A percentile compares a stretch with the other conserved stretches of the same genome.
phyloP scores from a whole-genome alignment of 164 flowering plant genomes.

The Sextonia rubra region DNA sequence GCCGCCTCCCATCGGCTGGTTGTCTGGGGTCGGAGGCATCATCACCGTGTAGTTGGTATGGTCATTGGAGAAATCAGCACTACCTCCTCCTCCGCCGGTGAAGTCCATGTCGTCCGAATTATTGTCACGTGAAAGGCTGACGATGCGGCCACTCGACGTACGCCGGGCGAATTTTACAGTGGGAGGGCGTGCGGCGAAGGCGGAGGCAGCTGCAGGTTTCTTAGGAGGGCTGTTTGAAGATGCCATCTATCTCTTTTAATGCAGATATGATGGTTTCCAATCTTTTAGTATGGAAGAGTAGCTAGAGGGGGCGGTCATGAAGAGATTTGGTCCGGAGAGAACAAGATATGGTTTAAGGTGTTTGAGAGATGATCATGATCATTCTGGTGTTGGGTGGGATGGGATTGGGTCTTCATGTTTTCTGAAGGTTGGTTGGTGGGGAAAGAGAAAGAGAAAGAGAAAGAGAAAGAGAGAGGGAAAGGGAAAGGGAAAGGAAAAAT shows the following conservation, averaged over 20 bases:
- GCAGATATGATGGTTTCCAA: background rate
- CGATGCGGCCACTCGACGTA: conserved; percentile 72
- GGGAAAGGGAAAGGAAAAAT: background rate
- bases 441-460: background rate
- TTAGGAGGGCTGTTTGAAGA: conserved; percentile 4
- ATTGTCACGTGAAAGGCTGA: conserved; percentile 64
- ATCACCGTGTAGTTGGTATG: conserved; percentile 69
- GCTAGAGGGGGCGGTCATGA: too few species aligned
- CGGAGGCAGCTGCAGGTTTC: conserved; percentile 17
- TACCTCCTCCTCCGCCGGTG: conserved; percentile 32
- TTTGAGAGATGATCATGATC: background rate
- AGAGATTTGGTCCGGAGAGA: background rate
- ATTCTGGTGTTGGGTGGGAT: background rate
- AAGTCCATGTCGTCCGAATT: conserved; percentile 50
- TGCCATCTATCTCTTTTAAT: background rate
- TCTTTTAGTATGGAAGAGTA: background rate
- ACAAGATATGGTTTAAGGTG: background rate
- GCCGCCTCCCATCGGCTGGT: conserved; percentile 47
- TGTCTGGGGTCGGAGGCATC: conserved; percentile 96
- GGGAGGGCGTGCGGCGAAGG: conserved; percentile 32
- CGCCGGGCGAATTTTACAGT: conserved; percentile 63
- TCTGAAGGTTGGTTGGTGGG: too few species aligned
- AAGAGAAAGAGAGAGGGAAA: background rate
- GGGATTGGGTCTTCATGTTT: background rate
- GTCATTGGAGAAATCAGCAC: conserved; percentile 38